Conservation (phyloP, 73 alveolate genomes). For the Uronychia setigera region DNA sequence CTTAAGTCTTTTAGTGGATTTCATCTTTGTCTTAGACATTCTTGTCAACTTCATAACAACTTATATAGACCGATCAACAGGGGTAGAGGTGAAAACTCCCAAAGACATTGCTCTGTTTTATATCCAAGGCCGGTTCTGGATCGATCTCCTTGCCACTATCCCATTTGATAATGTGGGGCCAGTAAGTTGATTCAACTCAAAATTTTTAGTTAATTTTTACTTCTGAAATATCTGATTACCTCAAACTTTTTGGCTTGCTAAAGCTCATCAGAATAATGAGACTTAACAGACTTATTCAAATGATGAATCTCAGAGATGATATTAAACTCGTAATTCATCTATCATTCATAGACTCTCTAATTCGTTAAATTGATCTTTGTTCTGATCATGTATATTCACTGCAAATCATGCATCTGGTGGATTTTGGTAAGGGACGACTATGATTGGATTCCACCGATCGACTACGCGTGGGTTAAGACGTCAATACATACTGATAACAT, state of each 20-base stretch:
- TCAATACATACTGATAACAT: not conserved
- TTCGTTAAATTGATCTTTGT: conserved; percentile 28
- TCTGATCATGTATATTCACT: conserved; percentile 32
- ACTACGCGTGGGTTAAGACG: conserved; percentile 21
- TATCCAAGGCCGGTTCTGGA: conserved; percentile 68
- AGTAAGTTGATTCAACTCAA: conserved; percentile 31
- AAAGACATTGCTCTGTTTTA: conserved; percentile 58
- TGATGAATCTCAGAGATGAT: conserved; percentile 1
- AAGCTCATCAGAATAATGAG: conserved; percentile 22
- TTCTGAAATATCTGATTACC: not conserved
- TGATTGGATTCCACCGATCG: conserved; percentile 47
- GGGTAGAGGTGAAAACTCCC: conserved; percentile 64
- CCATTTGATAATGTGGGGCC: conserved; percentile 59
- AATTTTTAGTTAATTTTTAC: not conserved
- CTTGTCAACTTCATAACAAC: conserved; percentile 72
- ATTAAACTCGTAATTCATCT: conserved; percentile 5
- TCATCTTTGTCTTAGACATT: conserved; percentile 53
- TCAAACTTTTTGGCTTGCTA: conserved; percentile 13
- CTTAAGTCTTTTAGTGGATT: conserved; percentile 39
- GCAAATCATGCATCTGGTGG: conserved; percentile 29
- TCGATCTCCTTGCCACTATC: conserved; percentile 73
- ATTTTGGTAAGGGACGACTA: conserved; percentile 5
- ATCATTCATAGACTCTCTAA: not conserved
- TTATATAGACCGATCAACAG: conserved; percentile 58
- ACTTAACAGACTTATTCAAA: conserved; percentile 2